Evolutionary conservation across 164 flowering plant genomes (phyloP).

Genomic region (Tinospora cordifolia): DNA sequence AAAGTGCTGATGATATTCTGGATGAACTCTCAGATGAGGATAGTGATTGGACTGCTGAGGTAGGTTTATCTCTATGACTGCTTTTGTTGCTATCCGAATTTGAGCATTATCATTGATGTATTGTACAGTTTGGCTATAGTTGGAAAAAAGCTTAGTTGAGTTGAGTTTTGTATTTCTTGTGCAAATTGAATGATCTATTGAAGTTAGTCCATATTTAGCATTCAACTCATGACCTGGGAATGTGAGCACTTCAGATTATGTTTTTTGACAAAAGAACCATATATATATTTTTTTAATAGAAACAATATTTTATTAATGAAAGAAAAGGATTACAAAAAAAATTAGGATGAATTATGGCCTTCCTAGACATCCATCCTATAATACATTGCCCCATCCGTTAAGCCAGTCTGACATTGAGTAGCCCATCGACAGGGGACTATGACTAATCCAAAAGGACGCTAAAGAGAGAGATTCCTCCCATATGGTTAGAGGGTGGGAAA

Average conservation of each 20-base stretch:
- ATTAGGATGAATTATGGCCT: no score
- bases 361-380: no score
- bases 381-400: no score
- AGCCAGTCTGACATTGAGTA: no score
- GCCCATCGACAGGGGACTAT: no score
- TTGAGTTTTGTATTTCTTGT: not conserved
- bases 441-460: no score
- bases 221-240: not conserved
- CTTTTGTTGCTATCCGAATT: not conserved
- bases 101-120: not conserved
- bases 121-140: not conserved
- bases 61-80: constrained; percentile 14
- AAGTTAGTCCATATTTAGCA: not conserved
- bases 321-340: no score
- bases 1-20: constrained; percentile 33
- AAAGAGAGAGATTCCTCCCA: no score
- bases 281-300: no score
- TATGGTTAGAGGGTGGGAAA: no score
- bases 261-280: not conserved
- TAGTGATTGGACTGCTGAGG: constrained; percentile 44
- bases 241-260: not conserved
- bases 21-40: constrained; percentile 53
- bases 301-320: no score
- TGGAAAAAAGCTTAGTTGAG: not conserved
- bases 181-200: not conserved